Evolutionary conservation across 2,329 filamentous ascomycete genomes (phyloP), one percentile per base, ranked within the genome.

Genomic region (Aspergillus udagawae): DNA sequence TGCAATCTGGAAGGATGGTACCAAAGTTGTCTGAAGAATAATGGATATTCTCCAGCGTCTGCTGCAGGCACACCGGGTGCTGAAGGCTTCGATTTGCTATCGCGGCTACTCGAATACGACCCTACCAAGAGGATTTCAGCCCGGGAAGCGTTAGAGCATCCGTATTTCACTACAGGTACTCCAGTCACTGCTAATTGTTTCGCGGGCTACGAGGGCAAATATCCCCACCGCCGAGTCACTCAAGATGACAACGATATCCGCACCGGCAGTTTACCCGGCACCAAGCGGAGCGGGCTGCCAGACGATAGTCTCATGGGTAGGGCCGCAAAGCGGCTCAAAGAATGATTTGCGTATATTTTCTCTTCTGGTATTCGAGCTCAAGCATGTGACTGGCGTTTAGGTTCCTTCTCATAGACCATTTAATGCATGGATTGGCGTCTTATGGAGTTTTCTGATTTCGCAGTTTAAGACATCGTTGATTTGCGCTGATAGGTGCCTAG

Each of bases 211-310:
- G 91, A 91, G 74, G 86, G 86, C 61, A 91, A 94, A 68, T 99
- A 99, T 73, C 94, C 94, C 0, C 87, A 92, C 68, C 83, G 94
- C 7, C 85, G 93, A 51, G 92, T 99, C 44, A 96, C 89, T 66
- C 88, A 95, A 67, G 94, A 99, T 68, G 92, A 97, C 71, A 96
- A 96, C 66, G 94, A 97, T 73, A 97, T 97, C 56, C 82, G 91
- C n/a, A 92, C 90, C 0, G 87, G 88, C 47, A 96, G 91, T 72
- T 75, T 97, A 38, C 91, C 93, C 0, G 94, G 93, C 0, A 96
- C 92, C 0, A 97, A 97, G 78, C 81, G 92, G 58, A 93, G 89
- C 62, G 93, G 90, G 0, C 70, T 96, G 44, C 89, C 89, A 0
- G 93, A 97, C 68, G 93, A 97, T 73, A 82, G 79, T 53, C 69